Evolutionary conservation across 768 basidiomycete species (phyloP), one percentile per base, ranked within the genome.

Genomic region (Amanita phalloides): DNA sequence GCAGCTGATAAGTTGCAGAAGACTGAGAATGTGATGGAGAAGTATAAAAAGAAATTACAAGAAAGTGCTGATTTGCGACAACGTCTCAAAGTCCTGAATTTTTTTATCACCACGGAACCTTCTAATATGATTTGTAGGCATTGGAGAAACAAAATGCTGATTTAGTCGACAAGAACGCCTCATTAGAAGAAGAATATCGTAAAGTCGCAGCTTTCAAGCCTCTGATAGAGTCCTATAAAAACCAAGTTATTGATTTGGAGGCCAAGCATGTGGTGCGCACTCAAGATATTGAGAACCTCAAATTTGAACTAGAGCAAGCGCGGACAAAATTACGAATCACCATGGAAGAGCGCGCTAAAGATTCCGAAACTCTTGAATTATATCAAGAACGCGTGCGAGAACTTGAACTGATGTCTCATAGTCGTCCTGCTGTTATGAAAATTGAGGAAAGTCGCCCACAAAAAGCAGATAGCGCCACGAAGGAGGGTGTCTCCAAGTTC

Each of bases 11-110:
- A 83, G 57, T 71, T 93, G 38, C 85, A 89, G 60, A 98, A 97
- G 73, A 87, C 84, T 1, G 96, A 98, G 68, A 94, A 94, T 61
- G 93, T 96, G 26, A 90, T 96, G 79, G 93, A 97, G 68, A 99
- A 98, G 66, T 94, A 97, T 68, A 95, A 94, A 71, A 94, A 90
- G 76, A 99, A 98, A 68, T 76, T 98, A 1, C 95, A 97, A 60
- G 96, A 97, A 64, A 82, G 87, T 3, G 91, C 88, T 11, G 90
- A 95, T 56, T 71, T 94, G 17, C 81, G 92, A 25, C 90, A 90
- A 55, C 82, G 84, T 53, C 81, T 94, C 61, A 90, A 88, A 70
- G 90, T 86, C 51, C 35, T 17, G 36, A n/a, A 17, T 1, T 38
- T 50, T 26, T 33, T 46, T 45, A 11, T 51, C 39, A 10, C 17